Evolutionary conservation across 306 rosid genomes (phyloP).

Genomic region (Quercus berberidifolia): DNA sequence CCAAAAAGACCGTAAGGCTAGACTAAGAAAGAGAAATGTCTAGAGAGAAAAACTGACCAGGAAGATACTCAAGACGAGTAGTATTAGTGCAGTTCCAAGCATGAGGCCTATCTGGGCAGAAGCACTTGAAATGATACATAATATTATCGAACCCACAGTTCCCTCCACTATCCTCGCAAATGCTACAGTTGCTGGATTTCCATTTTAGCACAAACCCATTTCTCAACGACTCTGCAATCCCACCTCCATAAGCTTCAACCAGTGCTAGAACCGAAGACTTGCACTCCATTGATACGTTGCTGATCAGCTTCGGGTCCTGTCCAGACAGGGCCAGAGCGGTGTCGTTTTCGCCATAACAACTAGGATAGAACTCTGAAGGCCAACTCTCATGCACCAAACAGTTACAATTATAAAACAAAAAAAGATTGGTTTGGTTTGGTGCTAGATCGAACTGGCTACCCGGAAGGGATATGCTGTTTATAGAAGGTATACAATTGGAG

Average conservation of each 20-base stretch:
- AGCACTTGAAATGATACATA: neutral
- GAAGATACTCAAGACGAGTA: too few species aligned
- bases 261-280: too few species aligned
- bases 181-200: constrained; percentile 14
- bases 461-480: neutral
- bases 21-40: too few species aligned
- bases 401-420: too few species aligned
- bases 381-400: too few species aligned
- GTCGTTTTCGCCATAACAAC: neutral
- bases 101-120: constrained; percentile 15
- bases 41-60: constrained; percentile 17
- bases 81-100: neutral
- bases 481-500: neutral
- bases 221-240: too few species aligned
- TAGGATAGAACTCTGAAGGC: neutral
- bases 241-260: too few species aligned
- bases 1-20: too few species aligned
- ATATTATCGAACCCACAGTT: constrained; percentile 21
- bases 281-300: neutral
- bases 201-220: neutral
- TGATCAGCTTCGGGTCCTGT: neutral
- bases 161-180: constrained; percentile 9
- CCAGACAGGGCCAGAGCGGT: constrained; percentile 11
- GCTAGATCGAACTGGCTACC: rapidly evolving
- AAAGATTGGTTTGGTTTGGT: too few species aligned